Conservation (phyloP, 495 filamentous ascomycete genomes). For the Penicillium egyptiacum region DNA sequence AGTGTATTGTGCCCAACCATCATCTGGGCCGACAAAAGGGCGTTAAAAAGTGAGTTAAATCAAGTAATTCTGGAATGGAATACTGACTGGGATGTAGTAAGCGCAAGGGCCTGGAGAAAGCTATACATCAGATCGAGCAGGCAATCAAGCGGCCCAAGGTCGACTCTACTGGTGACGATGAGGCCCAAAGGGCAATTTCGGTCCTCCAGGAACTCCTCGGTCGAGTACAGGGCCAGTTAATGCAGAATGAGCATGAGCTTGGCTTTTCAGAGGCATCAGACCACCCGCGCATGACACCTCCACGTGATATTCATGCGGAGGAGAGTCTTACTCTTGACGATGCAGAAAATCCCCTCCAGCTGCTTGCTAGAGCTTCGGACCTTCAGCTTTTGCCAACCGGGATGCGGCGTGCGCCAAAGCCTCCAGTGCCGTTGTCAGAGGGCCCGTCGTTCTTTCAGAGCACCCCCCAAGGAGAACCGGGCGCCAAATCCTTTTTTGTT, state of each 20-base stretch:
- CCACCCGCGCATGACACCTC: constrained; percentile 27
- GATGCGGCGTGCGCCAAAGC: constrained; percentile 18
- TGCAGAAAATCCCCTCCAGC: constrained; percentile 70
- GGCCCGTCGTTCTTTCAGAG: constrained; percentile 12
- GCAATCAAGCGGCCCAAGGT: constrained; percentile 63
- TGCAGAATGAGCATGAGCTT: constrained; percentile 30
- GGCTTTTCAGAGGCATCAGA: constrained; percentile 30
- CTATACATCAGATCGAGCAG: constrained; percentile 70
- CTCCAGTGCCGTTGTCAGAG: constrained; percentile 18
- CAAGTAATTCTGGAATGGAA: background rate
- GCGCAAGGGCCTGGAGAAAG: constrained; percentile 70
- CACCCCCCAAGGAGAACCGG: constrained; percentile 10
- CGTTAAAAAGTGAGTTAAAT: constrained; percentile 63
- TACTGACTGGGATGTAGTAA: constrained; percentile 50
- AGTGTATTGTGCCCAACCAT: constrained; percentile 67
- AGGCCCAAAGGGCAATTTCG: constrained; percentile 51
- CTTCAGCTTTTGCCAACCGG: constrained; percentile 55
- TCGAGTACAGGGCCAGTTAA: constrained; percentile 43
- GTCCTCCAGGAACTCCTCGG: constrained; percentile 57
- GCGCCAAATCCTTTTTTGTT: constrained; percentile 58
- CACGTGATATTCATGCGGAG: constrained; percentile 34
- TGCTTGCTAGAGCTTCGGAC: constrained; percentile 69
- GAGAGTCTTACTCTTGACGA: constrained; percentile 64
- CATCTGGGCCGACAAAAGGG: constrained; percentile 72
- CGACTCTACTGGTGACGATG: constrained; percentile 48